These are phyloP conservation scores for Scheffersomyces lignicola DNA, from an alignment of 1,139 yeast species.

Conservation along the genomic window DNA sequence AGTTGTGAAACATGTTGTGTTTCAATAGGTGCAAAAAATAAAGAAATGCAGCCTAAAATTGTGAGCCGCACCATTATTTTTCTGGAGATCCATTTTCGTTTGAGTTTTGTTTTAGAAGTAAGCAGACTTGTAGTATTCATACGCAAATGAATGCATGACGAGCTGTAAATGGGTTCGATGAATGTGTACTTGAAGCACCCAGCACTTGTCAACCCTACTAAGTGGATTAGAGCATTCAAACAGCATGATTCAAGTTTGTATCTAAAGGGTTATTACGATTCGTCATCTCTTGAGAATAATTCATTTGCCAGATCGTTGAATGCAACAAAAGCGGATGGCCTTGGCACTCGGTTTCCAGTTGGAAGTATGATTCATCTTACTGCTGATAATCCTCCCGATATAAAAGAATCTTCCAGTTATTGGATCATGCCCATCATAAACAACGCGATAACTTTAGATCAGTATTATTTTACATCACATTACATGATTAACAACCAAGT, in stretches of 20 bases:
- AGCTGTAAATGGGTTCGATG: neutral
- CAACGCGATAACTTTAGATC: conserved; percentile 10
- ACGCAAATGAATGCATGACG: neutral
- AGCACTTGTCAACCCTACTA: conserved; percentile 23
- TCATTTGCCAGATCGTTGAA: conserved; percentile 25
- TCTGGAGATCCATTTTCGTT: too few species aligned
- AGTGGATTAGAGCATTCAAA: conserved; percentile 20
- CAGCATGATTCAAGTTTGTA: conserved; percentile 19
- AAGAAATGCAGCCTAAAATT: too few species aligned
- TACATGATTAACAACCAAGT: conserved; percentile 13
- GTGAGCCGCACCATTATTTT: too few species aligned
- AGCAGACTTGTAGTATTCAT: neutral
- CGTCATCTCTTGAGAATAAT: conserved; percentile 15
- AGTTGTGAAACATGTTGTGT: too few species aligned
- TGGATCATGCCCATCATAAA: conserved; percentile 7
- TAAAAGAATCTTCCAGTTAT: conserved; percentile 3
- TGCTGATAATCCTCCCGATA: conserved; percentile 10
- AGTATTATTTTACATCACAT: conserved; percentile 11
- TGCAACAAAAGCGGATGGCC: conserved; percentile 21
- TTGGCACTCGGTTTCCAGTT: conserved; percentile 18
- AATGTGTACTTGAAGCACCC: conserved; percentile 19
- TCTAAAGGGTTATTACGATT: conserved; percentile 14
- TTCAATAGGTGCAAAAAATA: too few species aligned
- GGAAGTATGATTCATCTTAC: conserved; percentile 25
- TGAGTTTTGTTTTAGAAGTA: neutral